Conservation (phyloP, 345 rosid genomes). For the Toxicodendron radicans region DNA sequence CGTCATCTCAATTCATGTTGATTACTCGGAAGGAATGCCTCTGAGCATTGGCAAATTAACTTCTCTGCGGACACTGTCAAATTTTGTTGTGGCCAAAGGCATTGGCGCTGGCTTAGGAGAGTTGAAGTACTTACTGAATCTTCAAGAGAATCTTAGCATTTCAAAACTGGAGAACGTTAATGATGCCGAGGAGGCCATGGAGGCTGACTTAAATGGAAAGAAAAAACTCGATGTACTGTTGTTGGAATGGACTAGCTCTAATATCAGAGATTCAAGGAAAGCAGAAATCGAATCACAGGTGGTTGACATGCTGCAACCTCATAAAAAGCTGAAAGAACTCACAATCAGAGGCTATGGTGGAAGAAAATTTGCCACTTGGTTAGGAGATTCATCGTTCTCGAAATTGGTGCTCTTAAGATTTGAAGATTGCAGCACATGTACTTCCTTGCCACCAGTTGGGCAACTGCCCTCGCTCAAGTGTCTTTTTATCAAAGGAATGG, state of each 20-base stretch:
- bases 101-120: neutral
- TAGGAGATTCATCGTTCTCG: conserved; percentile 20
- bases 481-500: conserved; percentile 12
- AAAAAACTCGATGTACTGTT: neutral
- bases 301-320: conserved; percentile 20
- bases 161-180: conserved; percentile 13
- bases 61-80: neutral
- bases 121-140: neutral
- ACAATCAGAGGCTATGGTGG: conserved; percentile 9
- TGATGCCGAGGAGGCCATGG: neutral
- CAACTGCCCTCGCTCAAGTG: conserved; percentile 7
- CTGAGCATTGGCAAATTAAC: conserved; percentile 4
- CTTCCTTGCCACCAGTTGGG: conserved; percentile 21
- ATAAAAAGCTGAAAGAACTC: conserved; percentile 10
- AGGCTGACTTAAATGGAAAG: conserved; percentile 17
- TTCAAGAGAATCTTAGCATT: neutral
- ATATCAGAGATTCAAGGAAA: neutral
- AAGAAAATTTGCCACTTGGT: conserved; percentile 18
- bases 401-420: conserved; percentile 16
- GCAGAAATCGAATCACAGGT: conserved; percentile 4
- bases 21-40: conserved; percentile 10
- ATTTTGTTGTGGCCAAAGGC: conserved; percentile 9
- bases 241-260: conserved; percentile 12
- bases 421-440: conserved; percentile 13
- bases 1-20: neutral